Percentiles rank a stretch among this genome's conserved stretches.
These are phyloP conservation scores for Melanomma pulvis-pyrius DNA, from an alignment of 495 filamentous ascomycete species.

Conservation along the genomic window DNA sequence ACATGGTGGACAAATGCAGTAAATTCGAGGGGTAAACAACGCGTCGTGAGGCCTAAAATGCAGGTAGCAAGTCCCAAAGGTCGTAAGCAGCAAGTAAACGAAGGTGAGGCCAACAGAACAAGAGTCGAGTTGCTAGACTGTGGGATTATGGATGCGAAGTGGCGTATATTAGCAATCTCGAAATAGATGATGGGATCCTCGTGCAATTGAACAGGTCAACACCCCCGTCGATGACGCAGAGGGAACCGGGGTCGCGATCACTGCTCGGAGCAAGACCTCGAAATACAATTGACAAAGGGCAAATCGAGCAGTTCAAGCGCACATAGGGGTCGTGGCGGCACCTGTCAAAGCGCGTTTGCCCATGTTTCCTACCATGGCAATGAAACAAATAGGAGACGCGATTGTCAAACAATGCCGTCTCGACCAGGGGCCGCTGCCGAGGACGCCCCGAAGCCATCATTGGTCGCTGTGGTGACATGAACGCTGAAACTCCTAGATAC, in stretches of 20 bases:
- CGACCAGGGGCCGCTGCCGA: neutral
- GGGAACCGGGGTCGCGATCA: neutral
- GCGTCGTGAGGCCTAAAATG: neutral
- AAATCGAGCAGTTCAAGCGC: too few relatives aligned
- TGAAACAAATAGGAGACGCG: neutral
- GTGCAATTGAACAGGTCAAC: too few relatives aligned
- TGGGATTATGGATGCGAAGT: neutral
- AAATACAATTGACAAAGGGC: neutral
- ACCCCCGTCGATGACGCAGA: neutral
- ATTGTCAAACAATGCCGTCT: neutral
- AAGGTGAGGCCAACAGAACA: neutral
- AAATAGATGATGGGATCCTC: neutral
- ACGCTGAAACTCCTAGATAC: neutral
- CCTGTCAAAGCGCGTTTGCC: too few relatives aligned
- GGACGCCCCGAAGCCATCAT: neutral
- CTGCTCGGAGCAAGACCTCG: neutral
- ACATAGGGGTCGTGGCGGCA: too few relatives aligned
- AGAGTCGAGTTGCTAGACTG: neutral
- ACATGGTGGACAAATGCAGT: neutral
- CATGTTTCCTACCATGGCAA: too few relatives aligned
- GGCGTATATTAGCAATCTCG: neutral
- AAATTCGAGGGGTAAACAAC: neutral
- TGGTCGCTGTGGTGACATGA: neutral
- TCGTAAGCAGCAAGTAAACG: neutral
- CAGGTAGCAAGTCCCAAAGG: neutral